phyloP scores from a whole-genome alignment of 768 basidiomycete genomes.

The Kwoniella heveanensis region DNA sequence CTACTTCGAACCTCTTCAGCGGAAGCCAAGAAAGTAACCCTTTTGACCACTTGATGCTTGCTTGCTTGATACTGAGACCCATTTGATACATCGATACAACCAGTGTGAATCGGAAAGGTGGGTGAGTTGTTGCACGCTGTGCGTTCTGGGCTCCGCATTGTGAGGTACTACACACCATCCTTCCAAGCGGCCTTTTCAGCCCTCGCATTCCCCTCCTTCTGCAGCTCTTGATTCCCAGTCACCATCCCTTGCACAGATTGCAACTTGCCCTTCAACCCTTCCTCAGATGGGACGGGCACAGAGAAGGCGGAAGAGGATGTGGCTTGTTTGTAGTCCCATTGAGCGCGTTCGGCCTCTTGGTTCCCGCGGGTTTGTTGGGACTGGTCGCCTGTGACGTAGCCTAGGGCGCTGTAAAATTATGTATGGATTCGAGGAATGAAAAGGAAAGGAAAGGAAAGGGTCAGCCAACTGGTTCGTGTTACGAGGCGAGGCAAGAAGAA shows the following conservation, averaged over 20 bases:
- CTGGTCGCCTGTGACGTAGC: conserved; percentile 50
- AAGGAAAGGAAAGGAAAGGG: too few species aligned
- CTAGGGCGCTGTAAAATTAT: conserved; percentile 39
- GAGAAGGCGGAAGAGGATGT: conserved; percentile 27
- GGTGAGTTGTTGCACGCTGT: too few species aligned
- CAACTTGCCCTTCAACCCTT: conserved; percentile 45
- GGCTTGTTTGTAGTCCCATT: conserved; percentile 51
- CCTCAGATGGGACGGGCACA: conserved; percentile 41
- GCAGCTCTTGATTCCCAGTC: conserved; percentile 50
- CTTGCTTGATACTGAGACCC: too few species aligned
- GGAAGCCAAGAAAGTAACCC: too few species aligned
- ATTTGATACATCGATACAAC: too few species aligned
- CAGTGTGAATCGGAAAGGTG: too few species aligned
- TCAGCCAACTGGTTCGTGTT: too few species aligned
- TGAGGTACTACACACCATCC: conserved; percentile 49
- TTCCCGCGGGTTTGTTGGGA: conserved; percentile 50
- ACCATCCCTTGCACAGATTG: conserved; percentile 51
- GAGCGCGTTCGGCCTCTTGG: conserved; percentile 48
- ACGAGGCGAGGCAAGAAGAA: too few species aligned
- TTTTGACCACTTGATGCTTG: too few species aligned
- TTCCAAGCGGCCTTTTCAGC: conserved; percentile 55
- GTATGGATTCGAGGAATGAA: too few species aligned
- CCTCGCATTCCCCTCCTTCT: conserved; percentile 49
- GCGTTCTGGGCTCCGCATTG: too few species aligned
- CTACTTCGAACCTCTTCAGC: too few species aligned